Conservation (phyloP, 441 rosid genomes). For the Kokia cookei region DNA sequence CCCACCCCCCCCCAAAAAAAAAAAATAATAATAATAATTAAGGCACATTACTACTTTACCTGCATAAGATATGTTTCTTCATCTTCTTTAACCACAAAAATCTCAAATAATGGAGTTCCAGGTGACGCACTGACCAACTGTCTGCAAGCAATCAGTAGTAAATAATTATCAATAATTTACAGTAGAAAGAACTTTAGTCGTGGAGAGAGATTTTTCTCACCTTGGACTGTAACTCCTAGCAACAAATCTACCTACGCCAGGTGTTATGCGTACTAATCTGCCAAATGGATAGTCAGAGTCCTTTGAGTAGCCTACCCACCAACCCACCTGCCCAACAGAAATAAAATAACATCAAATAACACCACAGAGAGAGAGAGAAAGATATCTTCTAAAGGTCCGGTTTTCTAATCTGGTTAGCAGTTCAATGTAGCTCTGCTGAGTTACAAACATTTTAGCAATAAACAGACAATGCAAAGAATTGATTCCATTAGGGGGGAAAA, state of each 20-base stretch:
- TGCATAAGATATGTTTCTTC: constrained; percentile 67
- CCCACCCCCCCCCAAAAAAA: neutral
- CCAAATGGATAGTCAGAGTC: constrained; percentile 87
- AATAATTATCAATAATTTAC: constrained; percentile 10
- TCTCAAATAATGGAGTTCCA: constrained; percentile 87
- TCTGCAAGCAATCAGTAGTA: constrained; percentile 44
- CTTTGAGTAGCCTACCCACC: constrained; percentile 93
- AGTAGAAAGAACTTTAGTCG: constrained; percentile 1
- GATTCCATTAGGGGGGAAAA: neutral
- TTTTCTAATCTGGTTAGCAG: neutral
- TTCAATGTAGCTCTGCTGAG: neutral
- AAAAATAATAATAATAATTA: neutral
- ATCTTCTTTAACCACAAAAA: constrained; percentile 74
- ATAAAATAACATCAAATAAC: constrained; percentile 7
- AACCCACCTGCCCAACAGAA: constrained; percentile 63
- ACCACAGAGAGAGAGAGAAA: neutral
- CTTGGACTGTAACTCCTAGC: constrained; percentile 87
- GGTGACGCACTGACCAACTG: constrained; percentile 73
- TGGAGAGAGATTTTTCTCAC: constrained; percentile 28
- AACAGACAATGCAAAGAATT: neutral
- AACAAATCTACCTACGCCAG: constrained; percentile 83
- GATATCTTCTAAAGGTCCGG: neutral
- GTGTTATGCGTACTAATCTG: constrained; percentile 69
- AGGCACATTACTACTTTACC: constrained; percentile 34
- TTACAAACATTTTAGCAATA: neutral